Evolutionary conservation across 2,329 filamentous ascomycete genomes (phyloP), one percentile per base, ranked within the genome.

Genomic region (Neodidymelliopsis sp.): DNA sequence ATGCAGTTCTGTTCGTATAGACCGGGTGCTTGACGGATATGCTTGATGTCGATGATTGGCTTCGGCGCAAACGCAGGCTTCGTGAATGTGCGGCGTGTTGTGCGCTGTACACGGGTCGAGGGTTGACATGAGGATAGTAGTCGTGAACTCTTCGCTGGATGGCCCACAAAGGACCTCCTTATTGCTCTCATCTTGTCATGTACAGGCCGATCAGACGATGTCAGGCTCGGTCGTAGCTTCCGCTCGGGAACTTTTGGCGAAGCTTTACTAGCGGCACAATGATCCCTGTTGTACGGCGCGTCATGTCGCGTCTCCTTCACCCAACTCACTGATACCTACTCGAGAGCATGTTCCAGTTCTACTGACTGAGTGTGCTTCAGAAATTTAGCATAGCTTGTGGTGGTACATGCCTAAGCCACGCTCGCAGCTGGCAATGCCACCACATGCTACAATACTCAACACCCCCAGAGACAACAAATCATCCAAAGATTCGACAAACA

Each of bases 11-110:
- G 80, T 61, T 88, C 83, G 78, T 97, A 89, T 12, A 95, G 81
- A 11, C 87, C 84, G 12, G 89, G 84, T 73, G 95, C 89, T 66
- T 91, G 83, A 49, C 92, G 91, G 71, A 99, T 96, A 75, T 94
- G 88, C 72, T 90, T 93, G 69, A 96, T 82, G 76, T 97, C 89
- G 59, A 95, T 82, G 35, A 82, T 82, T 19, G 90, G 84, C 70
- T 90, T 93, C 9, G 91, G 91, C 11, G 90, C 91, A 41, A 83
- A 86, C 2, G 88, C 79, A 4, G 89, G 88, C 28, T 86, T 81
- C 3, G 74, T 74, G 54, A 75, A 79, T 16, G 55, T 46, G 69
- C 78, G 46, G 64, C 72, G 36, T 70, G 74, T 43, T 72, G 73
- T 50, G 71, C 71, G 57, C 67, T 29, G 2, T 13, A 33, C 19